These are phyloP conservation scores for Bruguiera parviflora DNA, from an alignment of 345 rosid species.

Conservation along the genomic window DNA sequence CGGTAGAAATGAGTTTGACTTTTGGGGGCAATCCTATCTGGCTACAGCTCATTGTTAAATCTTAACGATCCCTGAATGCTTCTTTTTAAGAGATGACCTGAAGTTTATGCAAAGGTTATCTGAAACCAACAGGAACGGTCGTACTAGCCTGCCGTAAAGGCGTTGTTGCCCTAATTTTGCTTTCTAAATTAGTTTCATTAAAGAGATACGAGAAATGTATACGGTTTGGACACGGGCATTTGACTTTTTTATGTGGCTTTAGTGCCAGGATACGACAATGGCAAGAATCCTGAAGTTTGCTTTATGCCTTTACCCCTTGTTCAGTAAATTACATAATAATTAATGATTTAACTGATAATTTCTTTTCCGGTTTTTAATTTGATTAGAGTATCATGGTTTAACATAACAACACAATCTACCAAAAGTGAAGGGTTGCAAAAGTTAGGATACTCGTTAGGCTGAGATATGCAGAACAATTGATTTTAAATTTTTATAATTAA, in stretches of 20 bases:
- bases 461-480: too few species aligned
- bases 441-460: slow-evolving; percentile 8
- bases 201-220: too few species aligned
- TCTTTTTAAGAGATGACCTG: neutral
- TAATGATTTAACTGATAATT: slow-evolving; percentile 8
- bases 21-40: neutral
- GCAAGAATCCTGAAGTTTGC: neutral
- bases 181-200: too few species aligned
- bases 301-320: neutral
- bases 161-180: neutral
- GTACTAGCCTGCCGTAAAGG: neutral
- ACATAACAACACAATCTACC: neutral
- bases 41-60: neutral
- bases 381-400: slow-evolving; percentile 25
- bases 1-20: too few species aligned
- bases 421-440: slow-evolving; percentile 14
- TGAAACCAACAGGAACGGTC: neutral
- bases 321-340: neutral
- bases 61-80: neutral
- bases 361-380: slow-evolving; percentile 5
- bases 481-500: too few species aligned
- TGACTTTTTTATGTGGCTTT: neutral
- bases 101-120: neutral
- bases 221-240: too few species aligned
- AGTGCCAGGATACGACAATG: slow-evolving; percentile 1